Evolutionary conservation across 2,329 filamentous ascomycete genomes (phyloP).

Genomic region (Periconia digitata): DNA sequence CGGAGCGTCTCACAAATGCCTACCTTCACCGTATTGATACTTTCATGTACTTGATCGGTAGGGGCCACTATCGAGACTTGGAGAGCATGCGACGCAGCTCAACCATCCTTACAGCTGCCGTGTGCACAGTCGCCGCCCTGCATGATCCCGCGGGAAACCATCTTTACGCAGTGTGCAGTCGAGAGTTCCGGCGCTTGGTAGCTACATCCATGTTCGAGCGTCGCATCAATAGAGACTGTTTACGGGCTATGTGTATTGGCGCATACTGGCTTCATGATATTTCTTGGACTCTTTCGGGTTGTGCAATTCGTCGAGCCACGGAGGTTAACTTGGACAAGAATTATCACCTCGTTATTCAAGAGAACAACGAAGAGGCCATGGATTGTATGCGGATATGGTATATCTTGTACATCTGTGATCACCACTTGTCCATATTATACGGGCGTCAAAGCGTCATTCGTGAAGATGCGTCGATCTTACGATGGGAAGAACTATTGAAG

Average conservation of each 20-base stretch:
- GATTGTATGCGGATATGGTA: conserved; percentile 64
- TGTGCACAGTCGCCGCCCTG: conserved; percentile 60
- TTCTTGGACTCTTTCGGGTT: conserved; percentile 63
- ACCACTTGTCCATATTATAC: conserved; percentile 65
- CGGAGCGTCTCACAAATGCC: conserved; percentile 44
- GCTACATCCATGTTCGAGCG: conserved; percentile 60
- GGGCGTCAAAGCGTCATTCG: conserved; percentile 61
- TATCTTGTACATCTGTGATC: conserved; percentile 61
- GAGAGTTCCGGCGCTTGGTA: conserved; percentile 59
- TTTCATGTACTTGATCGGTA: conserved; percentile 51
- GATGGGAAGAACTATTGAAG: conserved; percentile 59
- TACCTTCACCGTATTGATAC: conserved; percentile 51
- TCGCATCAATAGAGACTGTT: conserved; percentile 59
- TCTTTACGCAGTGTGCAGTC: conserved; percentile 56
- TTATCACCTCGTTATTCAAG: conserved; percentile 45
- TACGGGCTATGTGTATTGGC: conserved; percentile 62
- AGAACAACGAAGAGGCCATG: conserved; percentile 47
- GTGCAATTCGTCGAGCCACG: conserved; percentile 54
- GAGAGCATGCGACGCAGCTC: conserved; percentile 55
- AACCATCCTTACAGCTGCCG: conserved; percentile 57
- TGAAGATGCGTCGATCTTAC: conserved; percentile 60
- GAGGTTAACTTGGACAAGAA: conserved; percentile 52
- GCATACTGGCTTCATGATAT: conserved; percentile 66
- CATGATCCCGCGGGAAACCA: conserved; percentile 59
- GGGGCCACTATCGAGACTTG: conserved; percentile 49